Evolutionary conservation across 352 stramenopile genomes (phyloP), one percentile per base, ranked within the genome.

Genomic region (Pythium aphanidermatum): DNA sequence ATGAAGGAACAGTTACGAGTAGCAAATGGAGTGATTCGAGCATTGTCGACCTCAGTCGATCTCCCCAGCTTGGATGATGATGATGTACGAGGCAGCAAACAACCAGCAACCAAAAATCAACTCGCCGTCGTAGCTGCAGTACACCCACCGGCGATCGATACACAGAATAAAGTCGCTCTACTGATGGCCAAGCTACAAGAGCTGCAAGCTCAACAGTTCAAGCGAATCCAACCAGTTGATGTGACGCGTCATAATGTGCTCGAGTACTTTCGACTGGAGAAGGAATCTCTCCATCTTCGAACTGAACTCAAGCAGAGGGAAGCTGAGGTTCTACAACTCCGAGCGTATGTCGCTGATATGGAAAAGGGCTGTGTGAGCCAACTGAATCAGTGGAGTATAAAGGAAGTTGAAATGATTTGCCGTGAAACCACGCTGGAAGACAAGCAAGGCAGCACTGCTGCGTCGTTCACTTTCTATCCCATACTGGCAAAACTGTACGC

Each of bases 181-280:
- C 32, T 51, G 1, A 51, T 5, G 5, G 36, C 12, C 0, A 41
- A 57, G 26, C 40, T 57, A 1, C 35, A 51, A 26, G 20, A 14
- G 5, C 12, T 45, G 1, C 27, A 40, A 28, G 40, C 32, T 25
- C n/a, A 25, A 3, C 16, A 46, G n/a, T 57, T 50, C n/a, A 41
- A 34, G 29, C 34, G 35, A n/a, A 27, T 48, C 4, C 29, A 42
- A 8, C 51, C 42, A 13, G 11, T 23, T n/a, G 28, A 40, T 11
- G 35, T 37, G 7, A 40, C 51, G 13, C 28, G 23, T n/a, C 28
- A 53, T 13, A 36, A 36, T 12, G 51, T 55, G 2, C 25, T 45
- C 12, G 44, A 54, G 24, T 60, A 54, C 23, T 60, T 60, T 21
- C 30, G 38, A 8, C 20, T 60, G 0, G 51, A 60, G 26, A 52